Conservation (phyloP, 2,329 filamentous ascomycete genomes). For the Trichoderma endophyticum region DNA sequence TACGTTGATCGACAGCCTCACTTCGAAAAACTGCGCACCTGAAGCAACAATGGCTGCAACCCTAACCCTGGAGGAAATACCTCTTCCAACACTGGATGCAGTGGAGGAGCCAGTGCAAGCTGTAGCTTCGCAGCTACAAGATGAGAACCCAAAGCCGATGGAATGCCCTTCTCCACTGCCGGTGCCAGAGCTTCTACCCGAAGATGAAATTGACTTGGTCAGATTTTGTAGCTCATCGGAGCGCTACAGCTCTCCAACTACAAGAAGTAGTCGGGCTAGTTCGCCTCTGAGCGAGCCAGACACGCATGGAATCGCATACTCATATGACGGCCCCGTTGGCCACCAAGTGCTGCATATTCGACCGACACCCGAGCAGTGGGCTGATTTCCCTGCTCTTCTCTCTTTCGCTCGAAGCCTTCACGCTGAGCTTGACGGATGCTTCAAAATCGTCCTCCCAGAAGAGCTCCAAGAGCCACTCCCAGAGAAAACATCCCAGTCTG, state of each 20-base stretch:
- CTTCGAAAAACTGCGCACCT: not conserved
- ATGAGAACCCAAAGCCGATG: not conserved
- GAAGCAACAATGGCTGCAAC: not conserved
- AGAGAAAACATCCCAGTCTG: conserved; percentile 29
- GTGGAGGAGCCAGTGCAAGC: not conserved
- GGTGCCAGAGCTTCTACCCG: not conserved
- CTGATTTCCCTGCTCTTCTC: conserved; percentile 37
- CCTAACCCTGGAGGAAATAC: not conserved
- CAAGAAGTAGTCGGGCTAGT: conserved; percentile 22
- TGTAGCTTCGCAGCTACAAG: not conserved
- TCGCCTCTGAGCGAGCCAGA: conserved; percentile 27
- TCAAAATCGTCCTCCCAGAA: conserved; percentile 37
- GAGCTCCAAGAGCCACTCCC: conserved; percentile 33
- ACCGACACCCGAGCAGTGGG: conserved; percentile 36
- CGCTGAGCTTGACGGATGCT: conserved; percentile 36
- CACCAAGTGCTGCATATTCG: conserved; percentile 34
- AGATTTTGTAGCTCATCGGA: conserved; percentile 1
- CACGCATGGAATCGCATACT: conserved; percentile 26
- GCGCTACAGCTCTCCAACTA: not conserved
- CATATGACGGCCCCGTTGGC: conserved; percentile 32
- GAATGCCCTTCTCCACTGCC: not conserved
- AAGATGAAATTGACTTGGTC: conserved; percentile 1
- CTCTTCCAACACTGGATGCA: not conserved
- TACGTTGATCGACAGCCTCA: not conserved
- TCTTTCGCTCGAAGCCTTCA: conserved; percentile 32